Conservation (phyloP, 2,329 filamentous ascomycete species). For the Fonsecaea nubica region DNA sequence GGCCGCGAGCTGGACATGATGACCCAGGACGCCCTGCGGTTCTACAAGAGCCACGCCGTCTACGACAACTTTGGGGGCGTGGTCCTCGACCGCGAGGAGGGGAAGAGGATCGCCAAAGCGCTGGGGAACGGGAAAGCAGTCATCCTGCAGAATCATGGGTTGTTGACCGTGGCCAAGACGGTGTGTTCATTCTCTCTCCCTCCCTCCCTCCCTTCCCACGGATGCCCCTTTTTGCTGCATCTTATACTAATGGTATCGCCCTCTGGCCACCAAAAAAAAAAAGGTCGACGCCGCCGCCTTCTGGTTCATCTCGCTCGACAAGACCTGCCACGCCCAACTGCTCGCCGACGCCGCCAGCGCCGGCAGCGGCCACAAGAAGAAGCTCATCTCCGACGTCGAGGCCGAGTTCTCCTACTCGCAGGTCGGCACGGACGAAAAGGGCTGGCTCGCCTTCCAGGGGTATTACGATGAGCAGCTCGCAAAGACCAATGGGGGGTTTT, state of each 20-base stretch:
- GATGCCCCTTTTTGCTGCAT: no score
- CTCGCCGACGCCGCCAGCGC: constrained; percentile 51
- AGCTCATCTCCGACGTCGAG: constrained; percentile 40
- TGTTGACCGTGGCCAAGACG: constrained; percentile 58
- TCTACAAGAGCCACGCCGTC: constrained; percentile 46
- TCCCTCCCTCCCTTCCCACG: no score
- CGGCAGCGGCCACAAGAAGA: constrained; percentile 45
- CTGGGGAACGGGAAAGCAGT: constrained; percentile 60
- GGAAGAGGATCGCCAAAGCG: constrained; percentile 55
- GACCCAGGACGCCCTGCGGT: constrained; percentile 55
- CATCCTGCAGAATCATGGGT: constrained; percentile 62
- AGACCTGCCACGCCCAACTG: constrained; percentile 51
- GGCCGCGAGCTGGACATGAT: constrained; percentile 56
- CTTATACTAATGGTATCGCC: neutral
- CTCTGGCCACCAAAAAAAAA: no score
- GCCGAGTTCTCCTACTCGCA: constrained; percentile 40
- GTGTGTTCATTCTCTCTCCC: constrained; percentile 23
- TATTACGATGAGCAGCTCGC: constrained; percentile 62
- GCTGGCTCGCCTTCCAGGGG: constrained; percentile 60
- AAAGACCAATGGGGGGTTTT: constrained; percentile 58
- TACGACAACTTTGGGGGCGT: constrained; percentile 60
- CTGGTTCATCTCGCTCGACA: constrained; percentile 60
- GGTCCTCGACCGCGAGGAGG: constrained; percentile 61
- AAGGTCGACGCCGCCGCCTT: constrained; percentile 59
- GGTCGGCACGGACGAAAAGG: constrained; percentile 54